phyloP scores from a whole-genome alignment of 2,329 filamentous ascomycete species.

The Myriosclerotinia curreyana region DNA sequence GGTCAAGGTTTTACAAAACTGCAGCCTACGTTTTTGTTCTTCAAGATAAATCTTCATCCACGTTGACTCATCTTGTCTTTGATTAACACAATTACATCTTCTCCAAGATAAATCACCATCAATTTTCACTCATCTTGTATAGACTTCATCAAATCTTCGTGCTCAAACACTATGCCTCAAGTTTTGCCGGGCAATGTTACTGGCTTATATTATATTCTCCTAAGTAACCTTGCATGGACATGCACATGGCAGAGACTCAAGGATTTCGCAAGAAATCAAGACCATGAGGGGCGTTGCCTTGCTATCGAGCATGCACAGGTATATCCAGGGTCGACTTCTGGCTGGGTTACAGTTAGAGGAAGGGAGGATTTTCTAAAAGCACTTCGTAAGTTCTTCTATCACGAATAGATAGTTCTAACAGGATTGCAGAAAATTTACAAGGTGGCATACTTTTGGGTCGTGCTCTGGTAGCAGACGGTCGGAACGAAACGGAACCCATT shows the following conservation, averaged over 20 bases:
- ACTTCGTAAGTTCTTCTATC: conserved; percentile 26
- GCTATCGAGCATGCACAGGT: conserved; percentile 33
- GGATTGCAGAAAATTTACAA: conserved; percentile 28
- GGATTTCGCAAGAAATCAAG: conserved; percentile 30
- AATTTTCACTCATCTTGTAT: conserved; percentile 3
- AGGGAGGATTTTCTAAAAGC: conserved; percentile 29
- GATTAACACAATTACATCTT: background rate
- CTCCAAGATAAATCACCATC: conserved; percentile 10
- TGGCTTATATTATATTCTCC: conserved; percentile 25
- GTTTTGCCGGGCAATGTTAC: conserved; percentile 23
- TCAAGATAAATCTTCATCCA: background rate
- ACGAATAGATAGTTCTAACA: background rate
- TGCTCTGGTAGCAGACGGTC: conserved; percentile 29
- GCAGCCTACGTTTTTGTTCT: background rate
- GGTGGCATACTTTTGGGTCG: conserved; percentile 27
- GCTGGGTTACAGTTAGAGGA: conserved; percentile 32
- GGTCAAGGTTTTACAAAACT: background rate
- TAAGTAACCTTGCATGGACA: conserved; percentile 26
- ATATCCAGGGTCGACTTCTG: conserved; percentile 27
- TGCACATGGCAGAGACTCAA: conserved; percentile 34
- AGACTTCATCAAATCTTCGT: background rate
- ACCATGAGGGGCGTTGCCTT: conserved; percentile 25
- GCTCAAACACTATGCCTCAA: conserved; percentile 19
- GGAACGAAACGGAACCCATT: conserved; percentile 30
- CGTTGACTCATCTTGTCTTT: background rate